Percentiles rank a stretch among this genome's conserved stretches.
Evolutionary conservation across 140 eudicot species (phyloP).

Genomic region (Stevia rebaudiana): DNA sequence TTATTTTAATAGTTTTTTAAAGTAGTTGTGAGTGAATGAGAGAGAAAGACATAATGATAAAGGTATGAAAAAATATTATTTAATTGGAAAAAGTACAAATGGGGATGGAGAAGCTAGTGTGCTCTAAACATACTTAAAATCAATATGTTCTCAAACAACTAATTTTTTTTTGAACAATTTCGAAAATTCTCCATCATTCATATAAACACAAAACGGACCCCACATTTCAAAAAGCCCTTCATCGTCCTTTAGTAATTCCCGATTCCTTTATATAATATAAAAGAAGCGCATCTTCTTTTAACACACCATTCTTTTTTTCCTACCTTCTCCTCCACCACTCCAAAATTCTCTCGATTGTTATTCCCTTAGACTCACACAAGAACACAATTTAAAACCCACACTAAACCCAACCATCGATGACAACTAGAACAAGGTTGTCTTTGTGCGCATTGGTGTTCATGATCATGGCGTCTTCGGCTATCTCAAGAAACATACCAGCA

Average conservation of each 20-base stretch:
- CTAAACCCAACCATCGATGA: slow-evolving; percentile 9
- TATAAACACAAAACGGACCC: slow-evolving; percentile 1
- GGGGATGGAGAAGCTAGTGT: no score
- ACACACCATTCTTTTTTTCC: slow-evolving; percentile 26
- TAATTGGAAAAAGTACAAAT: no score
- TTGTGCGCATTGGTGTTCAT: slow-evolving; percentile 23
- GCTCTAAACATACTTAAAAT: background rate
- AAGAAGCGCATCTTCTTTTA: slow-evolving; percentile 22
- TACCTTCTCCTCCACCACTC: slow-evolving; percentile 28
- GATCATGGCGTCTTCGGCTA: slow-evolving; percentile 24
- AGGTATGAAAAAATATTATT: no score
- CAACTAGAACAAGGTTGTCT: slow-evolving; percentile 10
- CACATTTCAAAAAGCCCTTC: slow-evolving; percentile 35
- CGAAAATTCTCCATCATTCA: slow-evolving; percentile 25
- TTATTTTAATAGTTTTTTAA: no score
- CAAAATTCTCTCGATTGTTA: slow-evolving; percentile 15
- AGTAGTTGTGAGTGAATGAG: no score
- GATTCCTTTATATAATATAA: slow-evolving; percentile 5
- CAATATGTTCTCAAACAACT: background rate
- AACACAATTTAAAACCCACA: slow-evolving; percentile 17
- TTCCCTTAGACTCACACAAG: slow-evolving; percentile 16
- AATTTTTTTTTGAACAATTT: background rate
- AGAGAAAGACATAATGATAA: no score
- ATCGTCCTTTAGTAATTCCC: slow-evolving; percentile 32
- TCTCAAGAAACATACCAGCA: slow-evolving; percentile 24